Conservation (phyloP, 495 filamentous ascomycete genomes). For the Lophiotrema nucula region DNA sequence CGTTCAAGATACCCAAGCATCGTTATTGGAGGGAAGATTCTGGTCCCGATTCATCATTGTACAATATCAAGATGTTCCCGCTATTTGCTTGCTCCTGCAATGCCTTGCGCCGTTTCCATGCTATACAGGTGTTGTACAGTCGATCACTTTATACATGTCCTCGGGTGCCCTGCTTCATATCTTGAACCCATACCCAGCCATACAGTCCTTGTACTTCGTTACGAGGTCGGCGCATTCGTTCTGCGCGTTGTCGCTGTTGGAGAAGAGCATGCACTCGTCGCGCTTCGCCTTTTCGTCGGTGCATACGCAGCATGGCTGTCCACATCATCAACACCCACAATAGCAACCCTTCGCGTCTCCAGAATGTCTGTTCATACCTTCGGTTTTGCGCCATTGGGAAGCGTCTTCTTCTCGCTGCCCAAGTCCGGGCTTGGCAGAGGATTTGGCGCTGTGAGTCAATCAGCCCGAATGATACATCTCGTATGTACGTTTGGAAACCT, state of each 20-base stretch:
- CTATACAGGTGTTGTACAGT: slow-evolving; percentile 22
- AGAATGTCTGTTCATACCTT: too few species aligned
- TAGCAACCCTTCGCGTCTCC: too few species aligned
- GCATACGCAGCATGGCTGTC: slow-evolving; percentile 93
- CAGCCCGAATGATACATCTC: neutral
- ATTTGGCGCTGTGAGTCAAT: slow-evolving; percentile 4
- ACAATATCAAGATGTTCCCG: neutral
- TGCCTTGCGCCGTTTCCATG: slow-evolving; percentile 32
- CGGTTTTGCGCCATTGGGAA: slow-evolving; percentile 50
- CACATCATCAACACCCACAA: neutral
- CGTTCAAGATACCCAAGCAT: slow-evolving; percentile 26
- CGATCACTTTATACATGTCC: neutral
- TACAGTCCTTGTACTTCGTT: slow-evolving; percentile 83
- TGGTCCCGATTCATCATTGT: slow-evolving; percentile 15
- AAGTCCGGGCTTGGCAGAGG: slow-evolving; percentile 43
- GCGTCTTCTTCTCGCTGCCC: slow-evolving; percentile 44
- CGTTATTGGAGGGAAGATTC: slow-evolving; percentile 22
- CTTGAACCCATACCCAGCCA: slow-evolving; percentile 93
- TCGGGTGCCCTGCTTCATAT: slow-evolving; percentile 40
- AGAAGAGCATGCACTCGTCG: slow-evolving; percentile 99
- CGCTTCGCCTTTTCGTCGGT: slow-evolving; percentile 87
- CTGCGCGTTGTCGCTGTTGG: slow-evolving; percentile 71
- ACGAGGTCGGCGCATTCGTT: slow-evolving; percentile 77
- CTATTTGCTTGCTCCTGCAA: slow-evolving; percentile 10
- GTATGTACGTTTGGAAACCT: neutral